Percentiles rank a stretch among this genome's conserved stretches.
phyloP scores from a whole-genome alignment of 495 filamentous ascomycete species.

The Aspergillus carlsbadensis region DNA sequence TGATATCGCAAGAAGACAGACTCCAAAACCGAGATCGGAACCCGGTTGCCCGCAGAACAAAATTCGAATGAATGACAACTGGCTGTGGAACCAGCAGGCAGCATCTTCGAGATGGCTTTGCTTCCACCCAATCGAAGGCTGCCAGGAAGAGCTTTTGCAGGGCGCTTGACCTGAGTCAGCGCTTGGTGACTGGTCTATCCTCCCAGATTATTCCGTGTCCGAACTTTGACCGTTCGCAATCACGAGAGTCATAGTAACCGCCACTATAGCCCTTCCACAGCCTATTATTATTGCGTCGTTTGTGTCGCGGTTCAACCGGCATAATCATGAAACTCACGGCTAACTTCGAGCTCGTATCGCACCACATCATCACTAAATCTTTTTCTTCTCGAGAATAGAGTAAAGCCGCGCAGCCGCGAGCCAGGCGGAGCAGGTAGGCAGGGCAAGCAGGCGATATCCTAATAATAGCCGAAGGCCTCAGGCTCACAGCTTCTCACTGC shows the following conservation, averaged over 20 bases:
- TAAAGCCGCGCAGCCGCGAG: background rate
- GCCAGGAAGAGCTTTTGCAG: conserved; percentile 11
- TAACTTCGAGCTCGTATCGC: background rate
- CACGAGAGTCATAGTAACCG: background rate
- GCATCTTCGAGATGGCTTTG: conserved; percentile 9
- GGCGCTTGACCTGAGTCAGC: conserved; percentile 6
- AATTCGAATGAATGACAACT: conserved; percentile 8
- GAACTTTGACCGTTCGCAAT: background rate
- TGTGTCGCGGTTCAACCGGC: background rate
- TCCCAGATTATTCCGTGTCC: background rate
- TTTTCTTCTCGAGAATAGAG: background rate
- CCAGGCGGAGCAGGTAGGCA: background rate
- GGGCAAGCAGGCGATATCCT: background rate
- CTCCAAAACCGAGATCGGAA: background rate
- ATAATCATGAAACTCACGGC: background rate
- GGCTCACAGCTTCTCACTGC: no score
- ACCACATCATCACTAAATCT: background rate
- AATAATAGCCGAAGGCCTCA: conserved; percentile 6
- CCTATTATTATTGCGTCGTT: background rate
- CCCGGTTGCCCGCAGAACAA: background rate
- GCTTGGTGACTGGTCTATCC: background rate
- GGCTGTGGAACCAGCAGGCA: conserved; percentile 22
- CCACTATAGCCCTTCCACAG: background rate
- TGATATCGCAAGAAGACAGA: no score
- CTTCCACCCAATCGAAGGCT: conserved; percentile 9